Percentiles rank a stretch among this genome's conserved stretches.
Evolutionary conservation across 768 basidiomycete species (phyloP).

Genomic region (Cubamyces lactineus): DNA sequence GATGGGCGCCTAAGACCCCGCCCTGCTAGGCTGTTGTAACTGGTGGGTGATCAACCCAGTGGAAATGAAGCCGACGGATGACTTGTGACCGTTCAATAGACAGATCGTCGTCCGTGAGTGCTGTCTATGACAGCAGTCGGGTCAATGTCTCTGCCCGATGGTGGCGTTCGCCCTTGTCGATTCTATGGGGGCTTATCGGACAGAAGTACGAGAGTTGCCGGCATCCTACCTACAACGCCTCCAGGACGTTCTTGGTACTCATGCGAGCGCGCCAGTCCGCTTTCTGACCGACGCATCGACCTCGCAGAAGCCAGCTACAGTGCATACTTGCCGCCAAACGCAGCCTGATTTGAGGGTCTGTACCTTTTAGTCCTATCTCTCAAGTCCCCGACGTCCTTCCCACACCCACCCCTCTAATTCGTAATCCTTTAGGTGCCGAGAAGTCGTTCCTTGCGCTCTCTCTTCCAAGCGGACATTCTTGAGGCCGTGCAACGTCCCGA

Average conservation of each 20-base stretch:
- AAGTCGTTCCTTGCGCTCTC: not conserved
- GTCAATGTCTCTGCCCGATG: not conserved
- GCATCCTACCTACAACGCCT: not conserved
- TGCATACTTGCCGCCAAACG: not conserved
- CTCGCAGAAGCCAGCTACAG: not conserved
- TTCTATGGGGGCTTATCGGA: constrained; percentile 4
- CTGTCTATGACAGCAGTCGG: not conserved
- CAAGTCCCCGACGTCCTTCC: constrained; percentile 8
- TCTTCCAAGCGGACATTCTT: not conserved
- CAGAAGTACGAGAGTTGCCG: not conserved
- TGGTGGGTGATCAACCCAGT: not conserved
- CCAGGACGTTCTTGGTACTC: not conserved
- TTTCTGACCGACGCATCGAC: not conserved
- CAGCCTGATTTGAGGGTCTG: not conserved
- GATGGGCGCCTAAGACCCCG: not conserved
- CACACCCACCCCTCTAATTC: not conserved
- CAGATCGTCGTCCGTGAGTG: constrained; percentile 1
- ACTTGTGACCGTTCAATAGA: not conserved
- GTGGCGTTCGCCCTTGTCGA: not conserved
- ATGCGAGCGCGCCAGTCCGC: not conserved
- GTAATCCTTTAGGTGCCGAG: constrained; percentile 3
- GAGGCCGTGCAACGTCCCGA: constrained; percentile 1
- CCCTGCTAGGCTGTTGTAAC: not conserved
- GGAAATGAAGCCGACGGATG: not conserved
- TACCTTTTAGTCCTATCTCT: not conserved